phyloP scores from a whole-genome alignment of 2,329 filamentous ascomycete species.

The Plectosphaerella plurivora region DNA sequence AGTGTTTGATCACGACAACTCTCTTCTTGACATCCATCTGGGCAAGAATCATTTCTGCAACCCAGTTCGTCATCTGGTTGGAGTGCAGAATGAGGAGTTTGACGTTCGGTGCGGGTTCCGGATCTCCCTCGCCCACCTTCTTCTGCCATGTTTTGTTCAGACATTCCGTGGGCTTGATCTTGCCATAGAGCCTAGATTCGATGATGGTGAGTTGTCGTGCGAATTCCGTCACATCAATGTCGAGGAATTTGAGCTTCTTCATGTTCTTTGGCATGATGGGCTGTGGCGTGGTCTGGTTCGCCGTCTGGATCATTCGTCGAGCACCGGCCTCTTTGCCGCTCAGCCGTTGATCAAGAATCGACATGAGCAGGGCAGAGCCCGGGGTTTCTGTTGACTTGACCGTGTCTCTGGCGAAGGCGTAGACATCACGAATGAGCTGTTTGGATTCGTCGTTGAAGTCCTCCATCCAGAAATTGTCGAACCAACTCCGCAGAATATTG shows the following conservation, averaged over 20 bases:
- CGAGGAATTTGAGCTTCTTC: slow-evolving; percentile 98
- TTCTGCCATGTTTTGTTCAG: slow-evolving; percentile 99
- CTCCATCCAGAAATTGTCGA: slow-evolving; percentile 99
- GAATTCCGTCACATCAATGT: slow-evolving; percentile 94
- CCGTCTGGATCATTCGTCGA: slow-evolving; percentile 81
- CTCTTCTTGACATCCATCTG: slow-evolving; percentile 94
- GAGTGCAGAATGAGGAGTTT: slow-evolving; percentile 96
- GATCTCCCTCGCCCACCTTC: slow-evolving; percentile 76
- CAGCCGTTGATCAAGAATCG: slow-evolving; percentile 82
- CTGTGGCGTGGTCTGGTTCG: slow-evolving; percentile 75
- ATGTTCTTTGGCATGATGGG: slow-evolving; percentile 98
- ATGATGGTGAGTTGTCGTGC: slow-evolving; percentile 97
- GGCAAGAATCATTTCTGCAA: slow-evolving; percentile 96
- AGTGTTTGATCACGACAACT: slow-evolving; percentile 97
- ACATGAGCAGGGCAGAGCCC: slow-evolving; percentile 78
- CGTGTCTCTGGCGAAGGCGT: slow-evolving; percentile 85
- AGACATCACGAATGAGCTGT: slow-evolving; percentile 81
- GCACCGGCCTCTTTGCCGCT: slow-evolving; percentile 82
- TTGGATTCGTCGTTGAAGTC: slow-evolving; percentile 78
- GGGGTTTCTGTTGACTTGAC: slow-evolving; percentile 93
- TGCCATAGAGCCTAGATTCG: slow-evolving; percentile 88
- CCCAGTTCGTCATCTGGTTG: slow-evolving; percentile 99
- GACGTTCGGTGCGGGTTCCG: slow-evolving; percentile 87
- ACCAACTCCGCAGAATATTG: slow-evolving; percentile 97
- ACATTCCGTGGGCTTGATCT: slow-evolving; percentile 94